A percentile compares a stretch with the other conserved stretches of the same genome.
These are phyloP conservation scores for Moesziomyces aphidis DNA, from an alignment of 1,284 basidiomycete species.

Conservation along the genomic window DNA sequence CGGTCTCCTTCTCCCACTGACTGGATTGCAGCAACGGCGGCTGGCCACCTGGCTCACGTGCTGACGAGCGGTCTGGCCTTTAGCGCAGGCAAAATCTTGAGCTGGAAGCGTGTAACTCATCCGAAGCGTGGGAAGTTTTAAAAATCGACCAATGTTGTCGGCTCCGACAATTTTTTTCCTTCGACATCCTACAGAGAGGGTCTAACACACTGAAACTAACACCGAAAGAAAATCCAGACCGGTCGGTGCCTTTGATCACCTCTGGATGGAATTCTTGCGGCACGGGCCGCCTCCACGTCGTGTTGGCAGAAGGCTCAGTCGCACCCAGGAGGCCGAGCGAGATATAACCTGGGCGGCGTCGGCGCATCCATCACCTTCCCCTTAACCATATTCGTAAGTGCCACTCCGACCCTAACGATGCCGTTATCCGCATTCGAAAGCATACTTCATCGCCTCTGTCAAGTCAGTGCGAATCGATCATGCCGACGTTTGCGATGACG, in stretches of 20 bases:
- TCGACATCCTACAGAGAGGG: not conserved
- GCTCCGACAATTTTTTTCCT: not conserved
- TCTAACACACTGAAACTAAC: constrained; percentile 13
- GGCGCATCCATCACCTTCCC: constrained; percentile 3
- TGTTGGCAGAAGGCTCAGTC: not conserved
- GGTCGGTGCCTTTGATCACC: constrained; percentile 3
- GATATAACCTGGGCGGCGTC: constrained; percentile 12
- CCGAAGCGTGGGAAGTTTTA: constrained; percentile 24
- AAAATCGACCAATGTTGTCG: not conserved
- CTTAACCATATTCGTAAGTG: constrained; percentile 50
- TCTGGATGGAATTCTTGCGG: constrained; percentile 12
- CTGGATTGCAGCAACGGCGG: constrained; percentile 5
- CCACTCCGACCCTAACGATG: constrained; percentile 12
- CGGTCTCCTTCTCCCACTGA: not conserved
- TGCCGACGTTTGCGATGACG: not conserved
- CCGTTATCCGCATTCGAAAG: not conserved
- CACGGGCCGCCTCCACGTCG: constrained; percentile 40
- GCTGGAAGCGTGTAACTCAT: no score
- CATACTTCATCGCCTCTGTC: not conserved
- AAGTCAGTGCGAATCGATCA: not conserved
- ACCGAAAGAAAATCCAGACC: not conserved
- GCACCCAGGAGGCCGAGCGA: constrained; percentile 3
- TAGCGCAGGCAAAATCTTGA: no score
- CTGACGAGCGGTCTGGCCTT: no score
- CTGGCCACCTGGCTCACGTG: no score